These are phyloP conservation scores for Wallacemonas collosoma DNA, from an alignment of 208 protist species.

Conservation along the genomic window DNA sequence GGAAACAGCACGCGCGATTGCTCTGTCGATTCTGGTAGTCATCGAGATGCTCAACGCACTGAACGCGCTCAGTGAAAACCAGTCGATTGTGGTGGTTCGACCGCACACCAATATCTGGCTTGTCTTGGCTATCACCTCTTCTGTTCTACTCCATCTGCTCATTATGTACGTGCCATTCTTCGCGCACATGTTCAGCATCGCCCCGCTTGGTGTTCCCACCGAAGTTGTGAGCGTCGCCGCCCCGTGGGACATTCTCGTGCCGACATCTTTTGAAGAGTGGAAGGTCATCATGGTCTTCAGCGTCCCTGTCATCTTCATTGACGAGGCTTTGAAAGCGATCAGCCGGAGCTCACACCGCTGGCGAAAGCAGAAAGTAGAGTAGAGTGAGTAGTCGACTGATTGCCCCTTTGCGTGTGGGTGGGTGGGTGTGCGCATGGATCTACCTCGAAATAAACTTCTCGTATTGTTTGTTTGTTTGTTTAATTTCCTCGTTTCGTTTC, in stretches of 20 bases:
- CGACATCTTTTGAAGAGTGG: slow-evolving; percentile 88
- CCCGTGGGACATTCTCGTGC: slow-evolving; percentile 71
- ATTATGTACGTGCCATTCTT: slow-evolving; percentile 94
- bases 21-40: slow-evolving; percentile 93
- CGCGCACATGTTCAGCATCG: slow-evolving; percentile 84
- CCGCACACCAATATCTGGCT: slow-evolving; percentile 83
- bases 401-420: no score
- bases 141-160: slow-evolving; percentile 85
- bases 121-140: slow-evolving; percentile 80
- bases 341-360: slow-evolving; percentile 23
- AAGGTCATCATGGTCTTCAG: slow-evolving; percentile 85
- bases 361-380: not conserved
- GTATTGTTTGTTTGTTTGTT: no score
- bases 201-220: slow-evolving; percentile 71
- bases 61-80: slow-evolving; percentile 94
- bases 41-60: slow-evolving; percentile 97
- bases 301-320: slow-evolving; percentile 93
- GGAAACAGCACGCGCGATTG: slow-evolving; percentile 79
- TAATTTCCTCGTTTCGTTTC: no score
- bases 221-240: slow-evolving; percentile 41
- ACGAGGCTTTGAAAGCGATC: slow-evolving; percentile 92
- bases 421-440: no score
- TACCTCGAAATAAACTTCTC: no score
- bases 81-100: slow-evolving; percentile 73
- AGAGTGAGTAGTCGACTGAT: not conserved